Conservation (phyloP, 78 protist species). For the Pigoraptor vietnamica region DNA sequence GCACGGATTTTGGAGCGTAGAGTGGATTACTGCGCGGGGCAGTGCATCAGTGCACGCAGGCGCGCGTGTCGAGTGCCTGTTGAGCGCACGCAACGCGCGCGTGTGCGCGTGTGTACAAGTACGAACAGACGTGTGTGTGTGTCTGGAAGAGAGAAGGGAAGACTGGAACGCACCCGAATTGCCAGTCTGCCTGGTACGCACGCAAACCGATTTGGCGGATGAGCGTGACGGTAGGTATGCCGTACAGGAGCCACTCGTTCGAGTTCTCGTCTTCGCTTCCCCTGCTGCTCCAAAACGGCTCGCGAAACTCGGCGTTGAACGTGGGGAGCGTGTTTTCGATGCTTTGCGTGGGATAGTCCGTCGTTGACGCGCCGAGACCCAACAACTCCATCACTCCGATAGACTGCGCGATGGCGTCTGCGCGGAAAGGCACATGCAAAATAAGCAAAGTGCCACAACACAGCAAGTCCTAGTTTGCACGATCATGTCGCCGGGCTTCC, state of each 20-base stretch:
- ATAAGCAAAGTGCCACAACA: no score
- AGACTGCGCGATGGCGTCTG: no score
- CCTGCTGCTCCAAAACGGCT: not conserved
- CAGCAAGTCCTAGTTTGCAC: no score
- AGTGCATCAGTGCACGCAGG: not conserved
- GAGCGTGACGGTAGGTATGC: not conserved
- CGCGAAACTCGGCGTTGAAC: no score
- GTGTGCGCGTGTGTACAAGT: no score
- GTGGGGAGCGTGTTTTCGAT: not conserved
- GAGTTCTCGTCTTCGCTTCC: not conserved
- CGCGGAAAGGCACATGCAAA: no score
- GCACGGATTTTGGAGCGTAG: not conserved
- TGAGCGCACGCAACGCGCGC: not conserved
- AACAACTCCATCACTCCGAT: not conserved
- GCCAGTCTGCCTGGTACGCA: not conserved
- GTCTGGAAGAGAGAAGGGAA: no score
- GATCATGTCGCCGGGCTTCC: no score
- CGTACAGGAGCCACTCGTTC: not conserved
- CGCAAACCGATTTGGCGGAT: not conserved
- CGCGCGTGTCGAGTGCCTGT: no score
- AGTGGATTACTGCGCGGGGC: not conserved
- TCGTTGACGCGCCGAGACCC: not conserved
- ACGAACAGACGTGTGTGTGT: no score
- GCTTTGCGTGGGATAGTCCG: not conserved
- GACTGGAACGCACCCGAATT: not conserved